Evolutionary conservation across 73 alveolate genomes (phyloP).

Genomic region (Paramecium sexaurelia): DNA sequence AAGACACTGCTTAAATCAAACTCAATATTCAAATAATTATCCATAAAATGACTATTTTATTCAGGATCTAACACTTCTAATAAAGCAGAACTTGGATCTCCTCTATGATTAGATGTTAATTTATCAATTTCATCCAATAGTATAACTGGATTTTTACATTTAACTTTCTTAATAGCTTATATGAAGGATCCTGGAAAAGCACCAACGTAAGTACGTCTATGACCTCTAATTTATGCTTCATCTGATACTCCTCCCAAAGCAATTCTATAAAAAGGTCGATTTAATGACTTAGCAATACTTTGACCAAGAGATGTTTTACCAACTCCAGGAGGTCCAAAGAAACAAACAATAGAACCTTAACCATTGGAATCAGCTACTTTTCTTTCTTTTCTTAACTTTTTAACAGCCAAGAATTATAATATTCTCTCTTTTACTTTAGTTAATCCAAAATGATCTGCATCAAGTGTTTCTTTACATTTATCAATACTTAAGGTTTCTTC

Average conservation of each 20-base stretch:
- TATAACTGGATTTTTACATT: conserved; percentile 93
- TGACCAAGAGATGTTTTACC: conserved; percentile 96
- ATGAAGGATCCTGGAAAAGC: conserved; percentile 93
- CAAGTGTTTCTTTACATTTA: conserved; percentile 76
- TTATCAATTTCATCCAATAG: conserved; percentile 96
- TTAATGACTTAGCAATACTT: conserved; percentile 90
- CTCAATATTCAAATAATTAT: conserved; percentile 83
- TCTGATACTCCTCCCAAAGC: conserved; percentile 96
- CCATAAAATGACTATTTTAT: conserved; percentile 91
- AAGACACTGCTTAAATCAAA: conserved; percentile 85
- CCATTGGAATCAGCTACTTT: conserved; percentile 61
- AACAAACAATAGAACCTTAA: conserved; percentile 89
- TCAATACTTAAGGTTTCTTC: conserved; percentile 76
- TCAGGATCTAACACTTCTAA: conserved; percentile 95
- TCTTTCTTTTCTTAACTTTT: conserved; percentile 65
- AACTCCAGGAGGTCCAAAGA: conserved; percentile 97
- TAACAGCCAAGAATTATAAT: conserved; percentile 89
- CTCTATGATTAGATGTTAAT: conserved; percentile 83
- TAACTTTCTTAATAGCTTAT: conserved; percentile 80
- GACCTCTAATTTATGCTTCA: conserved; percentile 97
- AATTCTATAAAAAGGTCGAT: conserved; percentile 91
- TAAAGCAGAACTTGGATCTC: conserved; percentile 95
- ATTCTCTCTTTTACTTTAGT: conserved; percentile 93
- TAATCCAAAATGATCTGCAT: conserved; percentile 93
- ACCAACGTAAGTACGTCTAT: conserved; percentile 96